phyloP scores from a whole-genome alignment of 768 basidiomycete genomes.

The Tephrocybe sp. region DNA sequence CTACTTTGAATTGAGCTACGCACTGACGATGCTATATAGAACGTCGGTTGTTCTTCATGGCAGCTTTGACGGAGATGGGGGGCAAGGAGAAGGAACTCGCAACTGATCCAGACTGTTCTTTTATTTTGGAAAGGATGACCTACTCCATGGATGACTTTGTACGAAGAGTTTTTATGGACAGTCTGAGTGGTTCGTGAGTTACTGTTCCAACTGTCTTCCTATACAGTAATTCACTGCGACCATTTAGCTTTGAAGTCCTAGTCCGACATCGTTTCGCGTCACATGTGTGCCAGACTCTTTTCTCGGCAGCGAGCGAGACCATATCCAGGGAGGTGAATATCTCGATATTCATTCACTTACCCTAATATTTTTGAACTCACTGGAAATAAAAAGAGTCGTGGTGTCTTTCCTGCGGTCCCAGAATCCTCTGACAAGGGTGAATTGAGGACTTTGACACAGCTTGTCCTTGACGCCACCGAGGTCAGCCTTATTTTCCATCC shows the following conservation, averaged over 20 bases:
- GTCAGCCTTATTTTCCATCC: slow-evolving; percentile 36
- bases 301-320: slow-evolving; percentile 65
- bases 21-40: slow-evolving; percentile 39
- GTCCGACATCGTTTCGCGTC: slow-evolving; percentile 87
- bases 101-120: slow-evolving; percentile 92
- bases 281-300: slow-evolving; percentile 91
- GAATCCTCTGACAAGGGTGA: slow-evolving; percentile 59
- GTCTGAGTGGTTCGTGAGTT: slow-evolving; percentile 82
- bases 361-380: too few relatives aligned
- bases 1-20: not conserved
- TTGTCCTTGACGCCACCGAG: slow-evolving; percentile 64
- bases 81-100: slow-evolving; percentile 88
- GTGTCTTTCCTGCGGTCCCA: slow-evolving; percentile 50
- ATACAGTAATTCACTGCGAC: slow-evolving; percentile 1
- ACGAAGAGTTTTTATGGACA: slow-evolving; percentile 87
- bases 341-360: not conserved
- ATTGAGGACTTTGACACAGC: slow-evolving; percentile 60
- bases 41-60: slow-evolving; percentile 73
- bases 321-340: slow-evolving; percentile 62
- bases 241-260: slow-evolving; percentile 59
- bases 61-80: slow-evolving; percentile 81
- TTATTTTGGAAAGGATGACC: slow-evolving; percentile 84
- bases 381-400: slow-evolving; percentile 42
- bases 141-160: slow-evolving; percentile 97
- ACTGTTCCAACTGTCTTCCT: not conserved